Evolutionary conservation across 2,329 filamentous ascomycete genomes (phyloP), one percentile per base, ranked within the genome.

Genomic region (Tolypocladium album): DNA sequence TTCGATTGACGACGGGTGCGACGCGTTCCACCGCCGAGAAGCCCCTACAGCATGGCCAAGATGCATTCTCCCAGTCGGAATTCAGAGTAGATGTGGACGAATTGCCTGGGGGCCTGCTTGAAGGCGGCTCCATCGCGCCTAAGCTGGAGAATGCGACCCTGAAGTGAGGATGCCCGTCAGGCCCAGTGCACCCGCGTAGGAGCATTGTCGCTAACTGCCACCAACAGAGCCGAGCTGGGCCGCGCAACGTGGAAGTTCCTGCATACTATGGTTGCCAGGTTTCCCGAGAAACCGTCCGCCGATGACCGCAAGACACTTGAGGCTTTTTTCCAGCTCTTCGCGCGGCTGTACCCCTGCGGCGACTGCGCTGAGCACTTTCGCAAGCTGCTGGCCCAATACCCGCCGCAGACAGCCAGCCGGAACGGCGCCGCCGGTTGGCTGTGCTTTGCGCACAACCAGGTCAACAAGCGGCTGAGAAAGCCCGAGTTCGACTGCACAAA

Each of bases 61-160:
- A 45, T 31, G 60, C 66, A 59, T 62, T 64, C 50, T 62, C 68
- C 58, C 65, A 65, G 61, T 62, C 68, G 22, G 64, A 68, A 40
- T 74, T 75, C 64, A 61, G 61, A 22, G 64, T 78, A 27, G 78
- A 78, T 58, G 67, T 83, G 38, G 71, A 71, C 42, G 65, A 70
- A 38, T 65, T 83, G 36, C 74, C 82, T 1, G 72, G 76, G 34
- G 73, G 73, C 52, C 73, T 88, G 22, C 77, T 91, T 27, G 79
- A 80, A 22, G 89, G 88, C 60, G 84, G 84, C 59, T 87, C 86
- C 4, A 93, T 92, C 67, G 89, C 89, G 57, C 87, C 89, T 1
- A 92, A 90, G 74, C 78, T 94, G 58, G 90, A 89, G 69, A 94
- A 94, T 74, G 89, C 88, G 62, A 94, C 90, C 8, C 78, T 85